These are phyloP conservation scores for Sordariomycetes sp. DNA, from an alignment of 2,329 filamentous ascomycete species.

Conservation along the genomic window DNA sequence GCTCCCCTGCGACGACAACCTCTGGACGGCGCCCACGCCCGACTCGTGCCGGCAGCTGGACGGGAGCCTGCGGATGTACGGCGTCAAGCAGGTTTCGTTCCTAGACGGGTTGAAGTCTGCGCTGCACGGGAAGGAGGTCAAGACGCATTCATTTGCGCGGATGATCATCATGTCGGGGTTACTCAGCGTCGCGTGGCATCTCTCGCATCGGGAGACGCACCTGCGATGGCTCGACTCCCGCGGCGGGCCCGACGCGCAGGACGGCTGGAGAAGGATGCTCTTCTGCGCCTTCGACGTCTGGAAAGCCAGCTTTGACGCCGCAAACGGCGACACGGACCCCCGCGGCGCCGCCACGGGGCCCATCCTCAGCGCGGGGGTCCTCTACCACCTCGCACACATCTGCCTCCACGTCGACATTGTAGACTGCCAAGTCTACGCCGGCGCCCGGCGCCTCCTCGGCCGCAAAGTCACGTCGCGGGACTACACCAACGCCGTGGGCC, in stretches of 20 bases:
- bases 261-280: conserved; percentile 67
- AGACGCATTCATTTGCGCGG: conserved; percentile 77
- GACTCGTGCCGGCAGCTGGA: conserved; percentile 68
- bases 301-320: conserved; percentile 72
- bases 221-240: conserved; percentile 65
- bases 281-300: conserved; percentile 75
- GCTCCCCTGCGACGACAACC: conserved; percentile 72
- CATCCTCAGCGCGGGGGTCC: conserved; percentile 65
- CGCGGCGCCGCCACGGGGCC: conserved; percentile 44
- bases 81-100: conserved; percentile 67
- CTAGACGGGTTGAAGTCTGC: conserved; percentile 75
- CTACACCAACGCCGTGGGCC: conserved; percentile 55
- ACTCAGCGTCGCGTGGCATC: conserved; percentile 84
- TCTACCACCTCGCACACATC: conserved; percentile 82
- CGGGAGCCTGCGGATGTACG: conserved; percentile 61
- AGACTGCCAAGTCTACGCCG: conserved; percentile 80
- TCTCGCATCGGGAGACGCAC: conserved; percentile 77
- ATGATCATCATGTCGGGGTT: conserved; percentile 85
- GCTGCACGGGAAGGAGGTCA: conserved; percentile 66
- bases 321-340: conserved; percentile 19
- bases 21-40: conserved; percentile 74
- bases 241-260: conserved; percentile 45
- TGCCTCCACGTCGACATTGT: conserved; percentile 80
- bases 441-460: conserved; percentile 63
- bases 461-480: conserved; percentile 67